These are phyloP conservation scores for Blastocystis sp. DNA, from an alignment of 352 stramenopile species.

Conservation along the genomic window DNA sequence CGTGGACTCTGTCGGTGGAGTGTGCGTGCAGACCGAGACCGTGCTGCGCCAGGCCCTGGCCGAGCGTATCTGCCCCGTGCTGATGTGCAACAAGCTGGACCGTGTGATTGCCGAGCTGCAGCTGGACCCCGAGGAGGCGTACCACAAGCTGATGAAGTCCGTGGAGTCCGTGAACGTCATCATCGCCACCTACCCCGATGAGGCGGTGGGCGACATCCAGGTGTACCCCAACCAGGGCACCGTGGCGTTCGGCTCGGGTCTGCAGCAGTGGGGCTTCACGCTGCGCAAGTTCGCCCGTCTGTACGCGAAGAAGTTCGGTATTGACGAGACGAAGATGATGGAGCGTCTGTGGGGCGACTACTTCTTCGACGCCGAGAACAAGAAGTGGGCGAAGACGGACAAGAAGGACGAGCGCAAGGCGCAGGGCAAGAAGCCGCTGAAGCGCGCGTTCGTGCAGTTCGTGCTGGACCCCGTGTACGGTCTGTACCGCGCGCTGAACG, in stretches of 20 bases:
- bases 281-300: constrained; percentile 96
- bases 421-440: no score
- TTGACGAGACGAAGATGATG: constrained; percentile 98
- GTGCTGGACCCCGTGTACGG: no score
- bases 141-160: constrained; percentile 93
- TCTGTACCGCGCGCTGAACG: no score
- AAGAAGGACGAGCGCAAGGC: no score
- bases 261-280: constrained; percentile 99
- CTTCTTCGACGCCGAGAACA: constrained; percentile 76
- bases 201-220: constrained; percentile 88
- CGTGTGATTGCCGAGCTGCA: constrained; percentile 94
- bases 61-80: constrained; percentile 93
- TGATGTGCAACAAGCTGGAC: constrained; percentile 99
- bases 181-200: constrained; percentile 93
- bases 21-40: constrained; percentile 98
- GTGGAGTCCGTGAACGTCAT: constrained; percentile 99
- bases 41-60: constrained; percentile 94
- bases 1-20: constrained; percentile 97
- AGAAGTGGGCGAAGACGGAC: no score
- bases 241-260: constrained; percentile 95
- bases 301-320: constrained; percentile 97
- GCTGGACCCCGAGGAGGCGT: constrained; percentile 95
- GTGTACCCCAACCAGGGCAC: constrained; percentile 96
- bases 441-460: no score
- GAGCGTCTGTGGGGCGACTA: constrained; percentile 98